Percentiles rank a stretch among this genome's conserved stretches.
Evolutionary conservation across 169 alveolate genomes (phyloP).

Genomic region (Plasmodium gallinaceum): DNA sequence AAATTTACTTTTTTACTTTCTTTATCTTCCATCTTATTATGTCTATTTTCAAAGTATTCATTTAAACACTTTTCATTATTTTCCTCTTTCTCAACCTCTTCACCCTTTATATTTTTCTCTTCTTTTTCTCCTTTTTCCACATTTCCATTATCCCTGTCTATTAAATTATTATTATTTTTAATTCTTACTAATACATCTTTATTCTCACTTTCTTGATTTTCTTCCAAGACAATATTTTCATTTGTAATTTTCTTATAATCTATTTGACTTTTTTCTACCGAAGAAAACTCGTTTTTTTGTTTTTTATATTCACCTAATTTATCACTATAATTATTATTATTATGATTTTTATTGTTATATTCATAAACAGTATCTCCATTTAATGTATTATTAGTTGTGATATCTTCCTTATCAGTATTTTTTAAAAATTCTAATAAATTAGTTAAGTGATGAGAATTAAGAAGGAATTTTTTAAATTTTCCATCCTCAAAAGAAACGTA

Average conservation of each 20-base stretch:
- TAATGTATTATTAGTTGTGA: neutral
- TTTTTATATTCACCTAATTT: neutral
- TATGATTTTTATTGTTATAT: neutral
- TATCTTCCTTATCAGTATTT: slow-evolving; percentile 34
- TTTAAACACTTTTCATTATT: neutral
- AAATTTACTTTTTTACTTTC: neutral
- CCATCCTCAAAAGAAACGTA: slow-evolving; percentile 54
- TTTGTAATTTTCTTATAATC: neutral
- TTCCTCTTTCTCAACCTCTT: slow-evolving; percentile 2
- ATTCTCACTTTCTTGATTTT: neutral
- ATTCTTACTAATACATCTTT: neutral
- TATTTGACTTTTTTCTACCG: neutral
- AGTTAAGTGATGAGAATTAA: slow-evolving; percentile 54
- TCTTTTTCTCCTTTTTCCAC: neutral
- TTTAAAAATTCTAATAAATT: slow-evolving; percentile 45
- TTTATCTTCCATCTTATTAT: neutral
- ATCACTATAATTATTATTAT: neutral
- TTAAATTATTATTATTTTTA: neutral
- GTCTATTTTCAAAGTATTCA: neutral
- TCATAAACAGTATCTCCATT: neutral
- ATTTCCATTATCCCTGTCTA: neutral
- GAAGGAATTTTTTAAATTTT: slow-evolving; percentile 44
- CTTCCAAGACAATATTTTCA: neutral
- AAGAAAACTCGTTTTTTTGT: neutral
- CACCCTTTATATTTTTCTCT: neutral